phyloP scores from a whole-genome alignment of 805 yeast species.

The Myxozyma vanderwaltii region DNA sequence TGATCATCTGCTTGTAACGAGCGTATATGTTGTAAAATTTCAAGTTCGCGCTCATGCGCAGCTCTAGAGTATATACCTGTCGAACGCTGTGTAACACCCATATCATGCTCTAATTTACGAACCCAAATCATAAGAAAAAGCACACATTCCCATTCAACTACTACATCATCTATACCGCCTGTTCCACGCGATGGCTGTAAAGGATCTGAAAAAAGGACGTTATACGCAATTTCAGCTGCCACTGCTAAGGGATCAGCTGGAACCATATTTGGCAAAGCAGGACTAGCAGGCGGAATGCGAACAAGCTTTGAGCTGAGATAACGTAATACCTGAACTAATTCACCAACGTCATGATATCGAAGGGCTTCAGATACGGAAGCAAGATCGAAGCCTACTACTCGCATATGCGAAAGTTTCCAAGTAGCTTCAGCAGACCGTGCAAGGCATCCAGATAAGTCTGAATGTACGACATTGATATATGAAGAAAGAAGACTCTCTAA shows the following conservation, averaged over 20 bases:
- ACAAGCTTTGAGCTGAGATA: neutral
- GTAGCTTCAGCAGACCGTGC: slow-evolving; percentile 19
- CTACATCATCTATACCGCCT: slow-evolving; percentile 25
- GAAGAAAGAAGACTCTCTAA: slow-evolving; percentile 21
- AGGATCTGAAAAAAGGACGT: slow-evolving; percentile 20
- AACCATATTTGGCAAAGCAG: neutral
- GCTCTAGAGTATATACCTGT: slow-evolving; percentile 17
- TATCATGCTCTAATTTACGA: slow-evolving; percentile 25
- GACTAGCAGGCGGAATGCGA: neutral
- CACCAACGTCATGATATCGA: slow-evolving; percentile 26
- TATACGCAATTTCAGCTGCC: slow-evolving; percentile 27
- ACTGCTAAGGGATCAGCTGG: slow-evolving; percentile 8
- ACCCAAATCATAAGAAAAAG: slow-evolving; percentile 26
- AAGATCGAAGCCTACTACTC: slow-evolving; percentile 16
- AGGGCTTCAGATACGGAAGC: slow-evolving; percentile 17
- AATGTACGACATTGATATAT: slow-evolving; percentile 11
- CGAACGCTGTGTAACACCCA: slow-evolving; percentile 13
- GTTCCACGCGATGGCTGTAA: neutral
- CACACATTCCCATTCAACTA: slow-evolving; percentile 28
- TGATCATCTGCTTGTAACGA: slow-evolving; percentile 7
- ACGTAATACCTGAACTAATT: slow-evolving; percentile 18
- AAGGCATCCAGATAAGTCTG: slow-evolving; percentile 5
- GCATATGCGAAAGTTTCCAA: slow-evolving; percentile 25
- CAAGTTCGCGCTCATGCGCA: slow-evolving; percentile 28
- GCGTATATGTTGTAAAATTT: slow-evolving; percentile 17